Conservation (phyloP, 345 rosid genomes). For the Noccaea caerulescens region DNA sequence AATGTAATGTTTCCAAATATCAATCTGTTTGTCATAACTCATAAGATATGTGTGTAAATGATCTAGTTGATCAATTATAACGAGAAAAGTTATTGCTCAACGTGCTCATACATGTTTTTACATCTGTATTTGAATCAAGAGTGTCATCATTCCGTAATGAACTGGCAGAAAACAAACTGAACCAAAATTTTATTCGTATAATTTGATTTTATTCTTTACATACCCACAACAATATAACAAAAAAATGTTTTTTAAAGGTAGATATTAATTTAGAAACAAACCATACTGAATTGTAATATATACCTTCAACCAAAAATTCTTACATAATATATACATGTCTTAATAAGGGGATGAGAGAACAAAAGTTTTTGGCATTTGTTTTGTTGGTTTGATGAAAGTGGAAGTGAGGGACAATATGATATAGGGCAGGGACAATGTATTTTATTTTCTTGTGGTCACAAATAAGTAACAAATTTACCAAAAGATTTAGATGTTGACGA, state of each 20-base stretch:
- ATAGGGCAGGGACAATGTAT: slow-evolving; percentile 3
- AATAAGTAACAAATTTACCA: neutral
- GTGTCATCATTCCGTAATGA: neutral
- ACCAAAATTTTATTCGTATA: neutral
- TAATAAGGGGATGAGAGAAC: slow-evolving; percentile 1
- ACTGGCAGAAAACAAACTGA: neutral
- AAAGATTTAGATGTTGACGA: slow-evolving; percentile 36
- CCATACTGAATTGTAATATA: neutral
- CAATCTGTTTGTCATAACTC: neutral
- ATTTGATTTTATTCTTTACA: slow-evolving; percentile 4
- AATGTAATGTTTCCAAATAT: slow-evolving; percentile 1
- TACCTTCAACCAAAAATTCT: neutral
- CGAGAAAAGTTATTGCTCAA: neutral
- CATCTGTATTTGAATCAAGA: neutral
- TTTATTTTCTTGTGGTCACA: neutral
- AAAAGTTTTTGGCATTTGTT: slow-evolving; percentile 28
- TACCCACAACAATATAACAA: neutral
- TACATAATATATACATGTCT: slow-evolving; percentile 2
- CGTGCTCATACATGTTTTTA: slow-evolving; percentile 31
- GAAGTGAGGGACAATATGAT: slow-evolving; percentile 41
- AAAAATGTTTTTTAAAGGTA: neutral
- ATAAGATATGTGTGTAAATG: neutral
- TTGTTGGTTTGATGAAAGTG: slow-evolving; percentile 32
- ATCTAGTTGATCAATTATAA: slow-evolving; percentile 12
- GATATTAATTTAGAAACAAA: neutral